Conservation (phyloP, 805 yeast genomes). For the Candida orba region DNA sequence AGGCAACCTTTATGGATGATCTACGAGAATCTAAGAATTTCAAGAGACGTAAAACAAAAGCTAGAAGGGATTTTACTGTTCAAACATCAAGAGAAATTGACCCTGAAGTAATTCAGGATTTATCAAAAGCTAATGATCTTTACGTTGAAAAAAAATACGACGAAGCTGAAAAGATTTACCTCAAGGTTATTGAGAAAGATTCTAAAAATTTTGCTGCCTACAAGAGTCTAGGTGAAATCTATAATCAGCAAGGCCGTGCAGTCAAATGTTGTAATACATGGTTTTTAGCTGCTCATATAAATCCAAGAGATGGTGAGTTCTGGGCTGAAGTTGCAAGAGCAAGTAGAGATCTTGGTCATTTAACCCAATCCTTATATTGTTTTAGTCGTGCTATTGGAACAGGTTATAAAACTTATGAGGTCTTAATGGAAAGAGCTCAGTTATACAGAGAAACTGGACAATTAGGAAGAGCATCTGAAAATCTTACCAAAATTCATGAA, state of each 20-base stretch:
- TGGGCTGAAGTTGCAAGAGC: conserved; percentile 74
- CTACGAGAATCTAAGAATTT: conserved; percentile 63
- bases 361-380: conserved; percentile 73
- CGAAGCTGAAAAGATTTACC: conserved; percentile 51
- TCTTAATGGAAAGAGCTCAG: conserved; percentile 56
- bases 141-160: conserved; percentile 60
- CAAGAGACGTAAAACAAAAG: conserved; percentile 36
- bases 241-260: conserved; percentile 54
- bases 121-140: conserved; percentile 74
- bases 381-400: conserved; percentile 55
- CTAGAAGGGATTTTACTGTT: conserved; percentile 27
- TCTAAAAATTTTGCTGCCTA: conserved; percentile 77
- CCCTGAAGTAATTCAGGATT: conserved; percentile 62
- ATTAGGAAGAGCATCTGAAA: conserved; percentile 65
- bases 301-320: conserved; percentile 66
- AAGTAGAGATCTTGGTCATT: conserved; percentile 57
- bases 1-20: conserved; percentile 48
- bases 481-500: conserved; percentile 52
- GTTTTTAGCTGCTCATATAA: conserved; percentile 74
- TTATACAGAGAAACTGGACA: conserved; percentile 62
- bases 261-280: conserved; percentile 74
- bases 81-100: conserved; percentile 40
- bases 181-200: conserved; percentile 70
- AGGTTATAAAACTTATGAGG: conserved; percentile 42
- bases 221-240: conserved; percentile 81